These are phyloP conservation scores for Mollisiaceae sp. DNA, from an alignment of 2,329 filamentous ascomycete genomes.

Conservation along the genomic window DNA sequence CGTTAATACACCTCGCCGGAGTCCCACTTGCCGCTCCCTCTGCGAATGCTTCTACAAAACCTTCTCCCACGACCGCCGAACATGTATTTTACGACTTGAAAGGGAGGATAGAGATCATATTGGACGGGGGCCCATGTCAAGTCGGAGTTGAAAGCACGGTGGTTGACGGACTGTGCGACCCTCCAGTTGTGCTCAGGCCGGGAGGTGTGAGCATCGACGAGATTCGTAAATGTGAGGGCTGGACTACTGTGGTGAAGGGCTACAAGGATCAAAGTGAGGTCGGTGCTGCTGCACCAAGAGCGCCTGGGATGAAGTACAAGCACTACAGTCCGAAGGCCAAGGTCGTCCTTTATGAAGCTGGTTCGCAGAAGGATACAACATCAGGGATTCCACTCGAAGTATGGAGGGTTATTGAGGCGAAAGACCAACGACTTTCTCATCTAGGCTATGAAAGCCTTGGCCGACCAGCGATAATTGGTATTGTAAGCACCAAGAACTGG, in stretches of 20 bases:
- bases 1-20: constrained; percentile 80
- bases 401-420: constrained; percentile 21
- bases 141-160: constrained; percentile 98
- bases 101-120: constrained; percentile 81
- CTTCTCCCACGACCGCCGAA: constrained; percentile 86
- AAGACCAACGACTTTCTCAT: constrained; percentile 16
- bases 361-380: constrained; percentile 36
- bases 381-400: constrained; percentile 22
- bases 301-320: constrained; percentile 98
- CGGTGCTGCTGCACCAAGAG: constrained; percentile 71
- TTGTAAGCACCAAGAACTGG: constrained; percentile 48
- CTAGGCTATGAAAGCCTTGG: constrained; percentile 21
- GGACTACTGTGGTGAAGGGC: constrained; percentile 77
- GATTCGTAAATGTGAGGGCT: constrained; percentile 74
- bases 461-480: constrained; percentile 40
- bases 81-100: constrained; percentile 87
- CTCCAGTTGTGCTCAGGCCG: constrained; percentile 82
- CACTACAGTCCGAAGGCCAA: constrained; percentile 93
- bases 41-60: constrained; percentile 92
- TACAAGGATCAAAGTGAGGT: constrained; percentile 79
- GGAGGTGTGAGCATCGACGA: constrained; percentile 87
- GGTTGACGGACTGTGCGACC: constrained; percentile 83
- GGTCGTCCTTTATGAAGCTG: constrained; percentile 79
- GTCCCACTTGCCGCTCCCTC: constrained; percentile 88
- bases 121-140: constrained; percentile 85